Percentiles rank a stretch among this genome's conserved stretches.
These are phyloP conservation scores for Gossypium rotundifolium DNA, from an alignment of 345 rosid species.

Conservation along the genomic window DNA sequence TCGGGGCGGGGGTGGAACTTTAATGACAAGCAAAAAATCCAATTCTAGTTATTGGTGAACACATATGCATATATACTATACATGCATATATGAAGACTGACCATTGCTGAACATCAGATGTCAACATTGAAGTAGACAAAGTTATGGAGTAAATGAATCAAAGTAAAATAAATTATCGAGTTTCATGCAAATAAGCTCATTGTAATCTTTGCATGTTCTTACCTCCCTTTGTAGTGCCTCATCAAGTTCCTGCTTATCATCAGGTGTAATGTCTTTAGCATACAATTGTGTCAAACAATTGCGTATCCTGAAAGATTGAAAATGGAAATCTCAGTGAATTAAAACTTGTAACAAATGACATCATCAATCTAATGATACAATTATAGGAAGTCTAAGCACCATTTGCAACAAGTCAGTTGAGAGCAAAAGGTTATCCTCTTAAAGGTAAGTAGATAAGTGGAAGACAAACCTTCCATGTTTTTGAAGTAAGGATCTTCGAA, in stretches of 20 bases:
- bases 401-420: background rate
- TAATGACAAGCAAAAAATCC: no score
- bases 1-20: no score
- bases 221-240: conserved; percentile 99
- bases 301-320: conserved; percentile 51
- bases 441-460: background rate
- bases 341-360: background rate
- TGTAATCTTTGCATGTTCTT: background rate
- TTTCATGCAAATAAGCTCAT: background rate
- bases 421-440: background rate
- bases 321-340: background rate
- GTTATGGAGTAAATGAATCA: background rate
- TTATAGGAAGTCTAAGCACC: background rate
- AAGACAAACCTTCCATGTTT: conserved; percentile 79
- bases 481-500: conserved; percentile 91
- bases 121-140: no score
- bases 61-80: no score
- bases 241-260: conserved; percentile 97
- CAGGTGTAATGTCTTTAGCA: conserved; percentile 95
- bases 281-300: conserved; percentile 80
- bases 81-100: no score
- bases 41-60: no score
- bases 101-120: no score
- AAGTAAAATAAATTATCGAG: background rate
- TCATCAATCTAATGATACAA: background rate